Percentiles rank a stretch among this genome's conserved stretches.
phyloP scores from a whole-genome alignment of 139 green algal genomes.

The Chlorella sorokiniana region DNA sequence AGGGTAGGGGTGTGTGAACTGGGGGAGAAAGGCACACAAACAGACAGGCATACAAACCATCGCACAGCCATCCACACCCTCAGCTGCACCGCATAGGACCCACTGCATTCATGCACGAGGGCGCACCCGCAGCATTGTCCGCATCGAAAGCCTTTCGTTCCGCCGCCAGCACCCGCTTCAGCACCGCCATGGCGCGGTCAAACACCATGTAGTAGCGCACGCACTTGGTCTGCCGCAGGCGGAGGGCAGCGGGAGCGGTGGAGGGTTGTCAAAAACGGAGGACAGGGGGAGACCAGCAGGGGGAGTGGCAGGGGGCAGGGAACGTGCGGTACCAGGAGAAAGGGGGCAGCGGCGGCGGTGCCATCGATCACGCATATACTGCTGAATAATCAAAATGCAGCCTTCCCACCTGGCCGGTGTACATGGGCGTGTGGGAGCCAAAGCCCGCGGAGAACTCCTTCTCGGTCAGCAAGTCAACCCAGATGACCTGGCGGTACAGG shows the following conservation, averaged over 20 bases:
- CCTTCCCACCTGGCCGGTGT: constrained; percentile 71
- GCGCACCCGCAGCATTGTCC: constrained; percentile 47
- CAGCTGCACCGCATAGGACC: too few relatives aligned
- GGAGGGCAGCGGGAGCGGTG: neutral
- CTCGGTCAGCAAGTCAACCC: constrained; percentile 92
- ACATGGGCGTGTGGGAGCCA: constrained; percentile 91
- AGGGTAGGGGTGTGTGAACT: too few relatives aligned
- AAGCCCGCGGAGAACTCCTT: constrained; percentile 87
- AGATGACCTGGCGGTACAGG: constrained; percentile 74
- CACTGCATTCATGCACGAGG: neutral
- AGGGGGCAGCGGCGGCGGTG: too few relatives aligned
- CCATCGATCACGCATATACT: too few relatives aligned
- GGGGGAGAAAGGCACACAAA: neutral
- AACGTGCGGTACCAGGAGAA: too few relatives aligned
- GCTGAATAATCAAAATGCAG: too few relatives aligned
- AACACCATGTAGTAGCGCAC: constrained; percentile 94
- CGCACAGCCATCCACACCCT: neutral
- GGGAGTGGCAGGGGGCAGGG: too few relatives aligned
- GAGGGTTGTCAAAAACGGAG: too few relatives aligned
- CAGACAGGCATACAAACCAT: too few relatives aligned
- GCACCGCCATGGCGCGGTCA: constrained; percentile 60
- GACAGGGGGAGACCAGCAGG: too few relatives aligned
- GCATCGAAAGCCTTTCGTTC: constrained; percentile 69
- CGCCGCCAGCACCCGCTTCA: constrained; percentile 47
- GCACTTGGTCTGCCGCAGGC: constrained; percentile 71